Conservation (phyloP, 495 filamentous ascomycete genomes). For the Friedmanniomyces simplex region DNA sequence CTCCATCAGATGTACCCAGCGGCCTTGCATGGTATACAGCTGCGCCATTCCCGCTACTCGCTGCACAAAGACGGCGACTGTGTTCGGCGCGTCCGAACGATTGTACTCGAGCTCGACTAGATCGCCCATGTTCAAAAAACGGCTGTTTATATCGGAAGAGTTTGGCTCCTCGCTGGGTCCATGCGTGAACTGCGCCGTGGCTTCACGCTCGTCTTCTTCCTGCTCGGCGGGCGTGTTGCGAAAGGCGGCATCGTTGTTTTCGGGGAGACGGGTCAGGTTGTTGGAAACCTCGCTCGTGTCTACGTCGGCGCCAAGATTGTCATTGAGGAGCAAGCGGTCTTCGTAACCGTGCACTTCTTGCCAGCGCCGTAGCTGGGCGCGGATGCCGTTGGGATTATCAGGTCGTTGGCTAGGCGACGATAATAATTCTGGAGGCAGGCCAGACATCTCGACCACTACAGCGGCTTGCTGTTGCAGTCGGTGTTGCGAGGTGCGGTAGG, state of each 20-base stretch:
- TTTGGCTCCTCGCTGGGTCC: slow-evolving; percentile 3
- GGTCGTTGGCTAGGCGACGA: no score
- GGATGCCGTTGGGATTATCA: slow-evolving; percentile 23
- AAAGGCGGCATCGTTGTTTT: neutral
- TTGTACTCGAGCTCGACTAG: slow-evolving; percentile 48
- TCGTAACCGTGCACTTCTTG: slow-evolving; percentile 28
- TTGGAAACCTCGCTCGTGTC: slow-evolving; percentile 13
- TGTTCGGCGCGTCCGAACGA: slow-evolving; percentile 35
- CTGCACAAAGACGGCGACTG: slow-evolving; percentile 60
- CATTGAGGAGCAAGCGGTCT: slow-evolving; percentile 10
- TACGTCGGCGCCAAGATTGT: slow-evolving; percentile 1
- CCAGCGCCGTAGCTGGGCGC: slow-evolving; percentile 30
- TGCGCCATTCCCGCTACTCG: slow-evolving; percentile 41
- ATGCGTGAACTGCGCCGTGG: slow-evolving; percentile 13
- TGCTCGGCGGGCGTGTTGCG: slow-evolving; percentile 4
- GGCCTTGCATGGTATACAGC: slow-evolving; percentile 62
- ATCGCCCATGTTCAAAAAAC: slow-evolving; percentile 55
- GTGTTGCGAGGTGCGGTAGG: no score
- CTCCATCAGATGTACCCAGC: slow-evolving; percentile 51
- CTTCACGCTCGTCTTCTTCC: slow-evolving; percentile 15
- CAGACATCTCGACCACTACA: no score
- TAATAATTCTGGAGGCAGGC: no score
- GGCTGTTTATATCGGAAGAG: slow-evolving; percentile 1
- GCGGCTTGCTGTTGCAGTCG: no score
- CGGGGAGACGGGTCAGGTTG: slow-evolving; percentile 17